These are phyloP conservation scores for Candolleomyces efflorescens DNA, from an alignment of 768 basidiomycete species.

Conservation along the genomic window DNA sequence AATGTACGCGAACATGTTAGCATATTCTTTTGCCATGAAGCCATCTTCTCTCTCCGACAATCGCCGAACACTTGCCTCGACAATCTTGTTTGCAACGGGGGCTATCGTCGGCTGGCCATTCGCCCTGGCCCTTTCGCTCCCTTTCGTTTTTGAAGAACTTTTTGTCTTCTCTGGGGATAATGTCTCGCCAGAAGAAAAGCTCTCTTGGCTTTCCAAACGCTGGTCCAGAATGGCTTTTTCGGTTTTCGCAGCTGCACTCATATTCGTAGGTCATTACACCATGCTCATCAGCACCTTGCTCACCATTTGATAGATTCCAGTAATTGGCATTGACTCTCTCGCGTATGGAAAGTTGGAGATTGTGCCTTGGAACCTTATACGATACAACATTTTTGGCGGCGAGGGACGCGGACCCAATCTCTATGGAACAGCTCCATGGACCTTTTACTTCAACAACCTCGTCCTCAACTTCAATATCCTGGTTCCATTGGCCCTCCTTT, in stretches of 20 bases:
- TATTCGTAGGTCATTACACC: slow-evolving; percentile 48
- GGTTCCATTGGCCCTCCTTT: slow-evolving; percentile 72
- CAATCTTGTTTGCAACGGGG: slow-evolving; percentile 70
- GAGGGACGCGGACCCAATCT: slow-evolving; percentile 80
- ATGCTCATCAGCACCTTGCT: neutral
- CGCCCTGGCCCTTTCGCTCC: slow-evolving; percentile 78
- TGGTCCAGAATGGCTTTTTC: slow-evolving; percentile 53
- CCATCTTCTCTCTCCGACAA: slow-evolving; percentile 51
- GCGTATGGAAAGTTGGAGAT: slow-evolving; percentile 78
- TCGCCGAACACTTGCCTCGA: slow-evolving; percentile 59
- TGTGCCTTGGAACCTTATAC: slow-evolving; percentile 91
- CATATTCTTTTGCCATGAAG: slow-evolving; percentile 63
- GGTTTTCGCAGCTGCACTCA: slow-evolving; percentile 50
- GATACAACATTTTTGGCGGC: slow-evolving; percentile 89
- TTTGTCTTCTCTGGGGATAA: slow-evolving; percentile 71
- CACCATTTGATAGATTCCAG: slow-evolving; percentile 59
- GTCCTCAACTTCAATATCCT: slow-evolving; percentile 93
- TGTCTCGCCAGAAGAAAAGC: slow-evolving; percentile 40
- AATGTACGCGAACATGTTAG: slow-evolving; percentile 84
- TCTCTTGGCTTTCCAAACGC: slow-evolving; percentile 57
- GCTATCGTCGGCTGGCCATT: slow-evolving; percentile 98
- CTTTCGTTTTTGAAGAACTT: slow-evolving; percentile 88
- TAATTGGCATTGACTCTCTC: slow-evolving; percentile 76
- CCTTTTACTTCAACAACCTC: slow-evolving; percentile 86
- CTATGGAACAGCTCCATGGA: slow-evolving; percentile 87